Evolutionary conservation across 2,329 filamentous ascomycete genomes (phyloP).

Genomic region (Cladosporium sp.): DNA sequence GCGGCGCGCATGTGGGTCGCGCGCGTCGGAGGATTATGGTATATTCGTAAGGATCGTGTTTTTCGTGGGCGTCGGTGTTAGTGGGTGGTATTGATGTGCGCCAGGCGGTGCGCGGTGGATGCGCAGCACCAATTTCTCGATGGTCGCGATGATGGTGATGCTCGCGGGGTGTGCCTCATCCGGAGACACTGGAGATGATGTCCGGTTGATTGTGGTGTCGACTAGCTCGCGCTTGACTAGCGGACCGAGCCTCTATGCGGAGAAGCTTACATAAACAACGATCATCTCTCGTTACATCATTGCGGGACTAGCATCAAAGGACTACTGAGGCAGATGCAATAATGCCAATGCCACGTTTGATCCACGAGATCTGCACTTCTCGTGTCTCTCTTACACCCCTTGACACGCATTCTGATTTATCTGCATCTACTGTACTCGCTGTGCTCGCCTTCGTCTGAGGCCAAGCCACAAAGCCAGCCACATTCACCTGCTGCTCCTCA

Average conservation of each 20-base stretch:
- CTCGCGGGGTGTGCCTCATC: conserved; percentile 1
- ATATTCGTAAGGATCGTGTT: conserved; percentile 6
- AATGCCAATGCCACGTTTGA: neutral
- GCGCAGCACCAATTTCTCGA: neutral
- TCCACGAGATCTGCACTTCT: neutral
- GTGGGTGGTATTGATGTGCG: conserved; percentile 1
- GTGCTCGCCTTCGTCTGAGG: neutral
- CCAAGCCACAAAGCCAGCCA: neutral
- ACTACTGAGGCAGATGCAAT: neutral
- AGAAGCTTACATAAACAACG: neutral
- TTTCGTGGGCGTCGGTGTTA: neutral
- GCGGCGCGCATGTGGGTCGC: neutral
- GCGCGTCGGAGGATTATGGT: neutral
- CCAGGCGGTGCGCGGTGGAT: neutral
- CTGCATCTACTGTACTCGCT: neutral
- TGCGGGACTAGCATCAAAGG: neutral
- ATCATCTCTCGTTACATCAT: neutral
- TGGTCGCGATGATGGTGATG: neutral
- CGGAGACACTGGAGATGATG: conserved; percentile 3
- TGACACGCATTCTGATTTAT: neutral
- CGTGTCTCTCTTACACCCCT: neutral
- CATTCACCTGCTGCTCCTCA: neutral
- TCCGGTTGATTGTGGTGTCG: neutral
- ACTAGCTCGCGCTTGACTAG: neutral
- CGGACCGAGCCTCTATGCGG: neutral